A percentile compares a stretch with the other conserved stretches of the same genome.
Conservation (phyloP, 257 asterid genomes). For the Haberlea rhodopensis region DNA sequence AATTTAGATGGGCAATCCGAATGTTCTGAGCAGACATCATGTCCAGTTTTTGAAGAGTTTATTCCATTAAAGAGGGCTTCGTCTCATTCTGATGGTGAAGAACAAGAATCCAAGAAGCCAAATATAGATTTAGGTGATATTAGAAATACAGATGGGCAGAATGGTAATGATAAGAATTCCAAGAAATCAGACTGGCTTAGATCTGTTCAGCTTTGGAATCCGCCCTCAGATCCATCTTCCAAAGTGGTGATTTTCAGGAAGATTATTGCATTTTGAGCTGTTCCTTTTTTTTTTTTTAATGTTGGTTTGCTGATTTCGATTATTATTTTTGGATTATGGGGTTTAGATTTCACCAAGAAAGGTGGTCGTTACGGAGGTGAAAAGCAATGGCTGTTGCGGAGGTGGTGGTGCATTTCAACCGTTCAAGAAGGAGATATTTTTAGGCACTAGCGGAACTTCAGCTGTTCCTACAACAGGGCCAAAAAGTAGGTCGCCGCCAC, state of each 20-base stretch:
- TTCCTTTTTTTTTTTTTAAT: not conserved
- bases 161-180: slow-evolving; percentile 22
- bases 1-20: slow-evolving; percentile 55
- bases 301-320: slow-evolving; percentile 16
- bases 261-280: not conserved
- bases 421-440: slow-evolving; percentile 39
- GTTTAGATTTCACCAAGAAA: slow-evolving; percentile 39
- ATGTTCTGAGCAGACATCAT: slow-evolving; percentile 73
- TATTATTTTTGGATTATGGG: slow-evolving; percentile 5
- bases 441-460: slow-evolving; percentile 4
- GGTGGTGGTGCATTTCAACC: slow-evolving; percentile 58
- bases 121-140: slow-evolving; percentile 6
- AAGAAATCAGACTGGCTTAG: slow-evolving; percentile 78
- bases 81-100: slow-evolving; percentile 33
- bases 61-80: slow-evolving; percentile 52
- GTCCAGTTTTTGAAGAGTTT: slow-evolving; percentile 65
- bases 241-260: slow-evolving; percentile 37
- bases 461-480: not conserved
- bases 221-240: slow-evolving; percentile 59
- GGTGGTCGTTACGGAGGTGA: slow-evolving; percentile 39
- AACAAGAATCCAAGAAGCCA: slow-evolving; percentile 28
- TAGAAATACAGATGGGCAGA: slow-evolving; percentile 18
- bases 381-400: slow-evolving; percentile 40
- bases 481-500: slow-evolving; percentile 1
- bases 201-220: slow-evolving; percentile 82